Percentiles rank a stretch among this genome's conserved stretches.
phyloP scores from a whole-genome alignment of 495 filamentous ascomycete genomes.

The Aspergillus wentii region DNA sequence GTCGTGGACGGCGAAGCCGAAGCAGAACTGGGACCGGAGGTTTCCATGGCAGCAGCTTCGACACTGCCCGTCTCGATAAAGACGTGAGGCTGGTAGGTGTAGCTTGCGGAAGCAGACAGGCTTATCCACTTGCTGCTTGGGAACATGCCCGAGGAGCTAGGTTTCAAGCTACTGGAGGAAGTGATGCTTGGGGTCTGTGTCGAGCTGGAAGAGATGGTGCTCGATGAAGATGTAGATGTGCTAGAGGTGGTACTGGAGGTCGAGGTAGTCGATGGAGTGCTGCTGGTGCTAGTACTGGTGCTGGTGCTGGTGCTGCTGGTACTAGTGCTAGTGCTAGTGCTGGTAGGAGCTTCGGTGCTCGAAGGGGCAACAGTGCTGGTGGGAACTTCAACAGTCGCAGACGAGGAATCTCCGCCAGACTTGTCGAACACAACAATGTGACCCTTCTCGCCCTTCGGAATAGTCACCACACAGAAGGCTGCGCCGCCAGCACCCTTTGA shows the following conservation, averaged over 20 bases:
- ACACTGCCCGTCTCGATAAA: constrained; percentile 7
- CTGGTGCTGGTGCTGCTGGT: constrained; percentile 16
- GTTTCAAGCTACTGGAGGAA: constrained; percentile 14
- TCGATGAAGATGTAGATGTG: constrained; percentile 12
- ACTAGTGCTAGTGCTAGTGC: constrained; percentile 11
- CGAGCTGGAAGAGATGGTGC: constrained; percentile 18
- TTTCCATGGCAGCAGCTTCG: not conserved
- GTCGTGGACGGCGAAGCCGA: not conserved
- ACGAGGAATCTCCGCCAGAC: constrained; percentile 19
- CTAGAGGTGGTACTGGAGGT: constrained; percentile 14
- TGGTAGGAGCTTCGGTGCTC: too few relatives aligned
- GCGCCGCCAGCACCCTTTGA: constrained; percentile 62
- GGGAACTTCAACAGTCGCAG: constrained; percentile 7
- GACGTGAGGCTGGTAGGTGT: constrained; percentile 30
- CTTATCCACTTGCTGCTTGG: constrained; percentile 9
- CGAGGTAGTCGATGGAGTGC: constrained; percentile 7
- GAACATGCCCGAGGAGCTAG: constrained; percentile 4
- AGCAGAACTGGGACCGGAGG: not conserved
- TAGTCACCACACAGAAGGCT: constrained; percentile 75
- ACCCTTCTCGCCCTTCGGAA: constrained; percentile 61
- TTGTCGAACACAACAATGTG: constrained; percentile 62
- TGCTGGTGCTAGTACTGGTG: constrained; percentile 14
- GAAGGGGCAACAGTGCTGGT: too few relatives aligned
- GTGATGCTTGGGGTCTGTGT: constrained; percentile 20
- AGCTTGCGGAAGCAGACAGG: constrained; percentile 18